Evolutionary conservation across 140 eudicot genomes (phyloP).

Genomic region (Cichorium intybus): DNA sequence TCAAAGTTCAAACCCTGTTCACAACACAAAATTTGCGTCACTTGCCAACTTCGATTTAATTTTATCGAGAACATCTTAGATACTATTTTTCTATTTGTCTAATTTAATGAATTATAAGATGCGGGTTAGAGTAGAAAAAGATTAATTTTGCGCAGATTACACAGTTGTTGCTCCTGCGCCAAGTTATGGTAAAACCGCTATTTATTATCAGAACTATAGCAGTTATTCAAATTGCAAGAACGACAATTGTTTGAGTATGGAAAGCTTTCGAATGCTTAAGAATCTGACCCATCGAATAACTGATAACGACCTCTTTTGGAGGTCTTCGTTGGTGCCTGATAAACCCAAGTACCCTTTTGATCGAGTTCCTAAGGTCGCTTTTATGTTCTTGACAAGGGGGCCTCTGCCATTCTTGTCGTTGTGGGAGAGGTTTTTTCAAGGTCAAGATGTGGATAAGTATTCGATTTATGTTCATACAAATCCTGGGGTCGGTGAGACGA

Average conservation of each 20-base stretch:
- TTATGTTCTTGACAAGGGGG: conserved; percentile 89
- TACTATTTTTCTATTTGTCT: not conserved
- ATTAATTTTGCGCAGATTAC: conserved; percentile 35
- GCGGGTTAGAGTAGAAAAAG: conserved; percentile 56
- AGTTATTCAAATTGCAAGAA: conserved; percentile 30
- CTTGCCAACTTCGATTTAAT: not conserved
- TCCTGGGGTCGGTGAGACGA: no score
- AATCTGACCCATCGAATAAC: conserved; percentile 54
- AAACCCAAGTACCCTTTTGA: conserved; percentile 61
- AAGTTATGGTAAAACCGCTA: not conserved
- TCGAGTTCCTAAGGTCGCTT: conserved; percentile 86
- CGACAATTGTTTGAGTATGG: conserved; percentile 53
- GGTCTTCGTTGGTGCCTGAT: conserved; percentile 83
- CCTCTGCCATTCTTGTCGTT: conserved; percentile 71
- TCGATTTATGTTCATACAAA: conserved; percentile 76
- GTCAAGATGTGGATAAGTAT: conserved; percentile 49
- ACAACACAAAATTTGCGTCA: not conserved
- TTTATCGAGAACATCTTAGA: not conserved
- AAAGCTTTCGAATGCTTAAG: conserved; percentile 46
- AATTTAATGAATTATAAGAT: conserved; percentile 20
- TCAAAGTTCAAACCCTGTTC: not conserved
- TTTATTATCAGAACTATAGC: conserved; percentile 18
- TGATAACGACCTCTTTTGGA: conserved; percentile 87
- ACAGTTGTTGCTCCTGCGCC: conserved; percentile 35
- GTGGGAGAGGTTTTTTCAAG: conserved; percentile 88